These are phyloP conservation scores for Benincasa hispida DNA, from an alignment of 306 rosid genomes.

Conservation along the genomic window DNA sequence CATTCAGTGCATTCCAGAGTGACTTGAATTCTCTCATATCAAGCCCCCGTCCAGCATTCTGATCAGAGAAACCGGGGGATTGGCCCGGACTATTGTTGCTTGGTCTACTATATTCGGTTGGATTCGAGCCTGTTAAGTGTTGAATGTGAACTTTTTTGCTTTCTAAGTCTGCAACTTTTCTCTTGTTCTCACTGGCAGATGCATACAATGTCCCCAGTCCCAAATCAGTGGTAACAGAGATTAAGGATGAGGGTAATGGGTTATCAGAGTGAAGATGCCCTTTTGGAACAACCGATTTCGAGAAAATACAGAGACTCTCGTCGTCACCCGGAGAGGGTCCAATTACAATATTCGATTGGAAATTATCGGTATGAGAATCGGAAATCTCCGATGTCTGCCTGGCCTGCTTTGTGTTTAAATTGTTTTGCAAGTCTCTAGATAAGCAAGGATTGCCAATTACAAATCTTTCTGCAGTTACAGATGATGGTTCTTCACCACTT, in stretches of 20 bases:
- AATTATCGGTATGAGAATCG: not conserved
- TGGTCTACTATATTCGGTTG: conserved; percentile 32
- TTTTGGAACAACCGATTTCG: not conserved
- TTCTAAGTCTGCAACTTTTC: conserved; percentile 20
- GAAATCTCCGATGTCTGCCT: conserved; percentile 24
- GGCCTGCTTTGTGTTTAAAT: conserved; percentile 25
- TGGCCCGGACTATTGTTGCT: conserved; percentile 22
- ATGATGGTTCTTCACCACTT: conserved; percentile 25
- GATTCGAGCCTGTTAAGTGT: conserved; percentile 40
- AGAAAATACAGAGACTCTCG: conserved; percentile 12
- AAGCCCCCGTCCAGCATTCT: conserved; percentile 22
- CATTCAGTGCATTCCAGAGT: conserved; percentile 30
- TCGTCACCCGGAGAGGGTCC: not conserved
- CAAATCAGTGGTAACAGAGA: conserved; percentile 84
- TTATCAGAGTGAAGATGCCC: conserved; percentile 22
- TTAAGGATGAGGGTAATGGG: conserved; percentile 24
- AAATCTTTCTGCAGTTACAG: conserved; percentile 20
- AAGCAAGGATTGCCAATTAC: conserved; percentile 20
- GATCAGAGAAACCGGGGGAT: conserved; percentile 22
- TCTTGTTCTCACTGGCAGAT: conserved; percentile 34
- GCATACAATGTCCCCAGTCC: conserved; percentile 68
- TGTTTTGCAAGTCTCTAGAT: conserved; percentile 18
- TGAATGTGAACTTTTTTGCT: conserved; percentile 23
- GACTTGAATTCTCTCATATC: conserved; percentile 58
- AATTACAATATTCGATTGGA: not conserved